Conservation (phyloP, 441 rosid species). For the Geranium incanum region DNA sequence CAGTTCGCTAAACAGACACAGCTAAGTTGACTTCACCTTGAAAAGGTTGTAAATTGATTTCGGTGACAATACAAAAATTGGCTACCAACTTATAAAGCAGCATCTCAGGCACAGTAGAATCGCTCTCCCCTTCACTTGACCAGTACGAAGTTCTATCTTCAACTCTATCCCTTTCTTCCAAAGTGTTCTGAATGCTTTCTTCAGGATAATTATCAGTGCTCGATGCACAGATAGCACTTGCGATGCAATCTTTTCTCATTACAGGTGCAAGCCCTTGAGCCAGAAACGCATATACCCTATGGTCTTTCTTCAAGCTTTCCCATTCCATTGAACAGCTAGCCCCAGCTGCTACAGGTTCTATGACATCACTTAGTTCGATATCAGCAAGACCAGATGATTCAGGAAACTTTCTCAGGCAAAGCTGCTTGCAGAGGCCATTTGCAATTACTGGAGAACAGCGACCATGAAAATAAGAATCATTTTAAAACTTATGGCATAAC, state of each 20-base stretch:
- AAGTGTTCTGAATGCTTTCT: slow-evolving; percentile 30
- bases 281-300: slow-evolving; percentile 30
- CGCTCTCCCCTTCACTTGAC: slow-evolving; percentile 33
- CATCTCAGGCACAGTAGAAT: slow-evolving; percentile 26
- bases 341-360: slow-evolving; percentile 21
- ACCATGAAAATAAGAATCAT: not conserved
- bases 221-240: slow-evolving; percentile 30
- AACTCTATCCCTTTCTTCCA: slow-evolving; percentile 29
- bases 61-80: slow-evolving; percentile 27
- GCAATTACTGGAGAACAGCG: slow-evolving; percentile 25
- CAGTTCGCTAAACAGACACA: not conserved
- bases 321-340: slow-evolving; percentile 18
- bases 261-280: slow-evolving; percentile 25
- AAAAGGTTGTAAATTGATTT: slow-evolving; percentile 32
- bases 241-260: slow-evolving; percentile 24
- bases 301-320: slow-evolving; percentile 22
- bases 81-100: slow-evolving; percentile 27
- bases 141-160: slow-evolving; percentile 28
- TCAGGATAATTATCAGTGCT: slow-evolving; percentile 35
- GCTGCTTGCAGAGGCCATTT: slow-evolving; percentile 26
- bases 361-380: slow-evolving; percentile 16
- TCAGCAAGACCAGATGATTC: slow-evolving; percentile 14
- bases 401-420: slow-evolving; percentile 28
- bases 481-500: not conserved
- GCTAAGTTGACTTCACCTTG: slow-evolving; percentile 19